Evolutionary conservation across 495 filamentous ascomycete species (phyloP), one percentile per base, ranked within the genome.

Genomic region (Penicillium atrosanguineum): DNA sequence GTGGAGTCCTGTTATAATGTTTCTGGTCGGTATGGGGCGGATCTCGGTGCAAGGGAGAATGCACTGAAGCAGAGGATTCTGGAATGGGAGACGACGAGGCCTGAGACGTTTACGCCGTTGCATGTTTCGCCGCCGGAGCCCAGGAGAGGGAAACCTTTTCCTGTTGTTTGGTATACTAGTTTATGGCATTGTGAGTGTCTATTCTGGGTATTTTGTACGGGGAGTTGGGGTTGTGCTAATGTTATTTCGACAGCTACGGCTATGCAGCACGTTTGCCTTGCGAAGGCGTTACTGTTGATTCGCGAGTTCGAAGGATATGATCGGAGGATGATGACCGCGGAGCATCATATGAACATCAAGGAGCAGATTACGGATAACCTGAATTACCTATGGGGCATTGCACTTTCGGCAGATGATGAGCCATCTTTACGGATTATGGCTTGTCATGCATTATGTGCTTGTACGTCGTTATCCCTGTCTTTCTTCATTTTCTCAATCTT

Each of bases 191-290:
- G 72, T 75, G 63, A 53, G 70, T 47, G n/a, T n/a, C n/a, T n/a
- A n/a, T n/a, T n/a, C n/a, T n/a, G n/a, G n/a, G n/a, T n/a, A n/a
- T n/a, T 26, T 7, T 12, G 7, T 29, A 1, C 25, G 26, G n/a
- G 5, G 34, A 18, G 6, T 18, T 18, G n/a, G 7, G 11, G n/a
- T 21, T 46, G 23, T 50, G 37, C 39, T 55, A 34, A 46, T 53
- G 12, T 49, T 15, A 26, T 43, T 6, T 28, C 38, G 31, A 4
- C 43, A 75, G 72, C 72, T n/a, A 70, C 61, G 26, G 70, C 72
- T 4, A 60, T 69, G 18, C 72, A 75, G 49, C 68, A 75, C 49
- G 56, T 75, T 4, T 75, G 64, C 44, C 65, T 75, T 53, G 65
- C 72, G 5, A 75, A 75, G 40, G 68, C 60, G 6, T 28, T 75